Evolutionary conservation across 805 yeast species (phyloP), one percentile per base, ranked within the genome.

Genomic region (Ogataea parapolymorpha): DNA sequence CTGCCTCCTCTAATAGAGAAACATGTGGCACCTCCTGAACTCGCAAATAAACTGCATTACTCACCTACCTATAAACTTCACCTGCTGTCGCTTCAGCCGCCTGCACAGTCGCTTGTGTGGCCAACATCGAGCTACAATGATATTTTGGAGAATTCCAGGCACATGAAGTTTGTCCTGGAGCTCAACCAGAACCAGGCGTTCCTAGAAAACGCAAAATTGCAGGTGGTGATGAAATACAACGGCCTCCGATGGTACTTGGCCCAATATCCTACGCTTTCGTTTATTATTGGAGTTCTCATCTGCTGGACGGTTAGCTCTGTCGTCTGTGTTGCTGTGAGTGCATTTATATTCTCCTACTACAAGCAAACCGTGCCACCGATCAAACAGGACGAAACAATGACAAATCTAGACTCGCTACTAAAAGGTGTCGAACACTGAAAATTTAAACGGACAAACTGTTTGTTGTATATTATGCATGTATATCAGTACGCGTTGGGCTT

Each of bases 201-300:
- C 33, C 35, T 54, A 25, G 38, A 49, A 4, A 29, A 42, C n/a
- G 41, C 47, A 6, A 41, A 35, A 6, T 32, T 56, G 25, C 54
- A 46, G 26, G 45, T 70, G 26, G 61, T 53, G 14, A 59, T 69
- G 10, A 62, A 64, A 37, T 71, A 71, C 65, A 56, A 58, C 18
- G 77, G 77, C 0, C 54, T 71, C 29, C 55, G 77, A 25, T 68
- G 62, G 49, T 70, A 66, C 44, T 39, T 72, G 26, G 66, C 61
- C 35, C 56, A 64, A 31, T 67, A 67, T 46, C 65, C 62, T 32
- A 49, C 43, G 12, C 44, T 56, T 3, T 62, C 67, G 27, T 58
- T 68, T 32, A 13, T 63, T 9, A 24, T 67, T 17, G 77, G 76
- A 3, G 66, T 66, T 4, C 39, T 48, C 0, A 8, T 61, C 4